phyloP scores from a whole-genome alignment of 139 green algal genomes.

The Micromonas pusilla region DNA sequence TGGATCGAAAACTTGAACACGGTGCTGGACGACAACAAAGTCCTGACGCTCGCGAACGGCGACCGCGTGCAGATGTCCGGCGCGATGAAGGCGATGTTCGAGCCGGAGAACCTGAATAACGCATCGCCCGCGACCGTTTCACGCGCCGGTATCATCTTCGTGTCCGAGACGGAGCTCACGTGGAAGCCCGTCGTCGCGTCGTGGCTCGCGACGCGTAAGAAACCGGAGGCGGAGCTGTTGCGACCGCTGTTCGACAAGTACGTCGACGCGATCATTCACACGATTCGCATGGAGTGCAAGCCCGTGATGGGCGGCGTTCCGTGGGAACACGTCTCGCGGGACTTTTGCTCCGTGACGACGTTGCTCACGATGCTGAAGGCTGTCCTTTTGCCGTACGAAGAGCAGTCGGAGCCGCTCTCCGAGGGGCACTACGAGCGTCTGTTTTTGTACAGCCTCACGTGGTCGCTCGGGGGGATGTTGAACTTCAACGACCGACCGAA shows the following conservation, averaged over 20 bases:
- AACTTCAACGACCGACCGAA: constrained; percentile 73
- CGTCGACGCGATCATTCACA: constrained; percentile 57
- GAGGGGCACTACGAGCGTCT: constrained; percentile 57
- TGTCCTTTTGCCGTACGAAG: constrained; percentile 61
- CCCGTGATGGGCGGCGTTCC: constrained; percentile 50
- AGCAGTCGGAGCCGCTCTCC: constrained; percentile 62
- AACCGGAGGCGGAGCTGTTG: constrained; percentile 54
- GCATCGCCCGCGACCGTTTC: constrained; percentile 64
- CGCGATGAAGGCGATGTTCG: constrained; percentile 71
- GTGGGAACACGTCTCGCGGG: constrained; percentile 51
- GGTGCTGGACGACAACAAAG: constrained; percentile 83
- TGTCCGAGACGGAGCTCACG: constrained; percentile 66
- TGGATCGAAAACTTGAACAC: constrained; percentile 88
- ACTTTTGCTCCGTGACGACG: constrained; percentile 74
- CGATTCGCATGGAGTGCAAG: constrained; percentile 71
- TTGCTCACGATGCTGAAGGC: constrained; percentile 75
- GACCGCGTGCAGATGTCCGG: constrained; percentile 70
- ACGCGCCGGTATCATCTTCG: constrained; percentile 81
- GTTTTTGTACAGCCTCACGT: constrained; percentile 68
- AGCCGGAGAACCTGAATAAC: constrained; percentile 59
- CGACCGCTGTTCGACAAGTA: constrained; percentile 73
- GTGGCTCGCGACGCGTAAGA: constrained; percentile 60
- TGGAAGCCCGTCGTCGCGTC: constrained; percentile 73
- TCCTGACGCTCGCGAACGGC: constrained; percentile 75
- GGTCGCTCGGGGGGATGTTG: constrained; percentile 54